These are phyloP conservation scores for Tulasnella sp. DNA, from an alignment of 768 basidiomycete species.

Conservation along the genomic window DNA sequence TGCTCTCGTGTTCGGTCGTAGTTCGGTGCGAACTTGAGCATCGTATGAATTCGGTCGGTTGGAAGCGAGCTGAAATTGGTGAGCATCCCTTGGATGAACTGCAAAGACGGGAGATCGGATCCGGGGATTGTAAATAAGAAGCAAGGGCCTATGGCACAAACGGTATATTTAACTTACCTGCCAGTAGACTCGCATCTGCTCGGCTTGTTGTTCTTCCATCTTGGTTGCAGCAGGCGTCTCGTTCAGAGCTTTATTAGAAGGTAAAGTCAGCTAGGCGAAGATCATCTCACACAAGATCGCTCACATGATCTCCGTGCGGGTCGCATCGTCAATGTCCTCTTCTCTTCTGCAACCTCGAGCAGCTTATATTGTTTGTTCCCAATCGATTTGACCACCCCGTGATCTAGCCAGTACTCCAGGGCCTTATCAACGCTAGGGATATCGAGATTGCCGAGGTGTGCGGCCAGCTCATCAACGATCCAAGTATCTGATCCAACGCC, in stretches of 20 bases:
- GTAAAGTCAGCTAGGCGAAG: too few relatives aligned
- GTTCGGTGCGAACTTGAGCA: constrained; percentile 74
- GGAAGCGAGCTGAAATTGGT: constrained; percentile 71
- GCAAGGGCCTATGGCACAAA: not conserved
- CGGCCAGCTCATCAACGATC: constrained; percentile 58
- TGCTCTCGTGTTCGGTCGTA: constrained; percentile 77
- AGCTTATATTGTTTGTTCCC: constrained; percentile 48
- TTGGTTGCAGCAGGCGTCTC: constrained; percentile 25
- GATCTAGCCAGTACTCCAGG: constrained; percentile 71
- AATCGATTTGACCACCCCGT: constrained; percentile 63
- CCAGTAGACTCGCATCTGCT: constrained; percentile 84
- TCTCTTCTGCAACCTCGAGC: constrained; percentile 48
- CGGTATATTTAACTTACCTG: constrained; percentile 43
- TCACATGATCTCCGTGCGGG: constrained; percentile 14
- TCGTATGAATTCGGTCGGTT: constrained; percentile 75
- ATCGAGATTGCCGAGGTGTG: constrained; percentile 54
- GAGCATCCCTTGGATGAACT: constrained; percentile 90
- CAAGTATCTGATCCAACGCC: constrained; percentile 41
- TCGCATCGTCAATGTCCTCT: constrained; percentile 22
- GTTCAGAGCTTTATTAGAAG: too few relatives aligned
- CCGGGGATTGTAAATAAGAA: too few relatives aligned
- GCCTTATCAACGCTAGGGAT: constrained; percentile 57
- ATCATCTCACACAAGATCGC: not conserved
- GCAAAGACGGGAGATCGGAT: constrained; percentile 5
- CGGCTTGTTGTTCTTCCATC: constrained; percentile 65